phyloP scores from a whole-genome alignment of 495 filamentous ascomycete species.

The Tuber microsphaerosporum region DNA sequence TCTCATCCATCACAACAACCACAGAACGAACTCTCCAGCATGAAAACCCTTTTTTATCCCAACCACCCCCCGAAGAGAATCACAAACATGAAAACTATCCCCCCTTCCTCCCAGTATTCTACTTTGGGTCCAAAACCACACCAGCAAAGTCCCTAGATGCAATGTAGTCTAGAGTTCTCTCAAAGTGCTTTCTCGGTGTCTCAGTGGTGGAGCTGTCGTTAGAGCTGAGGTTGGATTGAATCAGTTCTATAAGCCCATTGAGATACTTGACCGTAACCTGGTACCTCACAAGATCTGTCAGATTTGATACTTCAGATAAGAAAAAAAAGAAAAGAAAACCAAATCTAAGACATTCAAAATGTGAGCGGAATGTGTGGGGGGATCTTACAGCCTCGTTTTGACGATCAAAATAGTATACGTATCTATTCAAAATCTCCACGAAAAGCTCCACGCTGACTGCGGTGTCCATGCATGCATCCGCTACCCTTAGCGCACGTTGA shows the following conservation, averaged over 20 bases:
- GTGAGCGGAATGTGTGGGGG: not conserved
- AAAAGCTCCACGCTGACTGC: slow-evolving; percentile 95
- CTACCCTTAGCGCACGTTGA: slow-evolving; percentile 88
- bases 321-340: not conserved
- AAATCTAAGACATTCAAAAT: not conserved
- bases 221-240: slow-evolving; percentile 81
- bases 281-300: not conserved
- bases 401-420: slow-evolving; percentile 98
- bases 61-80: slow-evolving; percentile 11
- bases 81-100: slow-evolving; percentile 11
- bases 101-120: not conserved
- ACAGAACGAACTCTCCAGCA: slow-evolving; percentile 4
- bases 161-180: slow-evolving; percentile 90
- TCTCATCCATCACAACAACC: slow-evolving; percentile 5
- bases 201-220: slow-evolving; percentile 75
- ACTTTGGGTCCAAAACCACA: slow-evolving; percentile 57
- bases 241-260: slow-evolving; percentile 95
- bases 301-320: slow-evolving; percentile 25
- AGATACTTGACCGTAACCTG: slow-evolving; percentile 95
- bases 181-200: slow-evolving; percentile 80
- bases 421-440: slow-evolving; percentile 94
- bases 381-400: slow-evolving; percentile 84
- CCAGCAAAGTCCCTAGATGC: slow-evolving; percentile 86
- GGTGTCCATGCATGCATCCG: slow-evolving; percentile 99
- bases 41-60: slow-evolving; percentile 6